Percentiles rank a stretch among this genome's conserved stretches.
phyloP scores from a whole-genome alignment of 495 filamentous ascomycete genomes.

The Neurospora africana region DNA sequence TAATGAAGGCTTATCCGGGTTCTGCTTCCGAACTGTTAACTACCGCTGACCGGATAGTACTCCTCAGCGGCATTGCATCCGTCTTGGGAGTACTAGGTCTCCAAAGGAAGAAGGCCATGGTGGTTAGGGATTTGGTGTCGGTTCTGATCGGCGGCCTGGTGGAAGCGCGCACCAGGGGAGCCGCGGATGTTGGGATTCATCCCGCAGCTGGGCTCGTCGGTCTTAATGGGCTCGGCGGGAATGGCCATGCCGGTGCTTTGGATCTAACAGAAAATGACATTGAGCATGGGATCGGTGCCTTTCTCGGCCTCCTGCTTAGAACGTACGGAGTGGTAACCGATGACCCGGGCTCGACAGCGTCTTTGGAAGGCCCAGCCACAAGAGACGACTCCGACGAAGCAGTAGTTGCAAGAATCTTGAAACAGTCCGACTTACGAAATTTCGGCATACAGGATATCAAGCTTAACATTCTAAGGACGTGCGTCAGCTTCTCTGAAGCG shows the following conservation, averaged over 20 bases:
- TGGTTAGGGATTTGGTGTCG: constrained; percentile 74
- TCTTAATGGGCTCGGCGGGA: constrained; percentile 38
- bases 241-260: constrained; percentile 43
- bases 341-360: constrained; percentile 8
- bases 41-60: constrained; percentile 59
- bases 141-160: constrained; percentile 74
- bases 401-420: constrained; percentile 39
- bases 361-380: constrained; percentile 3
- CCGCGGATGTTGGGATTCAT: constrained; percentile 90
- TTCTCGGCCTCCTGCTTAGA: constrained; percentile 36
- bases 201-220: constrained; percentile 75
- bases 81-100: constrained; percentile 66
- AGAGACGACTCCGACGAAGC: constrained; percentile 37
- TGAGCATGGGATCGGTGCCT: constrained; percentile 55
- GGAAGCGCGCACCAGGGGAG: constrained; percentile 85
- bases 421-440: constrained; percentile 41
- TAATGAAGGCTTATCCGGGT: constrained; percentile 64
- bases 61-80: constrained; percentile 78
- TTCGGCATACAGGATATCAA: constrained; percentile 66
- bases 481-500: constrained; percentile 86
- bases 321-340: constrained; percentile 40
- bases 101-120: constrained; percentile 75
- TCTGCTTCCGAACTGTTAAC: constrained; percentile 50
- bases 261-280: constrained; percentile 67
- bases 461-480: constrained; percentile 69